These are phyloP conservation scores for Fusarium armeniacum DNA, from an alignment of 2,329 filamentous ascomycete species.

Conservation along the genomic window DNA sequence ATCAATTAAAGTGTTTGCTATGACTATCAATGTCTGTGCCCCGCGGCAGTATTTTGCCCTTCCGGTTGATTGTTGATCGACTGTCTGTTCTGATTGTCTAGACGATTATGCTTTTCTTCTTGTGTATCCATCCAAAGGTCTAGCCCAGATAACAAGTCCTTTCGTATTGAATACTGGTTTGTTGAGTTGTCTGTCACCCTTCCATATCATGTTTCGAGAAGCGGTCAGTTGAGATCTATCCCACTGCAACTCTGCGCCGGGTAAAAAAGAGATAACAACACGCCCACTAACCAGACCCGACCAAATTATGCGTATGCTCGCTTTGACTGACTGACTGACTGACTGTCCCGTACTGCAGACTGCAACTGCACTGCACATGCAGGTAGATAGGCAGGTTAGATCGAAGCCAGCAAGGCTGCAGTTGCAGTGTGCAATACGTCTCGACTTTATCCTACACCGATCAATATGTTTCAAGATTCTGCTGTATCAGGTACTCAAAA, in stretches of 20 bases:
- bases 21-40: slow-evolving; percentile 7
- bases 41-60: slow-evolving; percentile 1
- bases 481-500: slow-evolving; percentile 12
- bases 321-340: slow-evolving; percentile 9
- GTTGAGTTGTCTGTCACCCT: slow-evolving; percentile 40
- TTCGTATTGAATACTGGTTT: slow-evolving; percentile 18
- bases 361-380: slow-evolving; percentile 20
- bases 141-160: slow-evolving; percentile 2
- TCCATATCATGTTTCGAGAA: slow-evolving; percentile 27
- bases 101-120: background rate
- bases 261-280: slow-evolving; percentile 33
- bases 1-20: slow-evolving; percentile 25
- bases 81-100: slow-evolving; percentile 3
- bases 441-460: slow-evolving; percentile 37
- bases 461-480: slow-evolving; percentile 37
- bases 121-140: background rate
- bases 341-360: slow-evolving; percentile 5
- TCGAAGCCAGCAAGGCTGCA: too few relatives aligned
- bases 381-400: too few relatives aligned
- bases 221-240: slow-evolving; percentile 36
- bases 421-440: background rate
- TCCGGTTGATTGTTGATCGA: slow-evolving; percentile 9
- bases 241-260: slow-evolving; percentile 11
- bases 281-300: slow-evolving; percentile 27
- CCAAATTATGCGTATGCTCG: slow-evolving; percentile 16